These are phyloP conservation scores for Styphnolobium japonicum DNA, from an alignment of 306 rosid genomes.

Conservation along the genomic window DNA sequence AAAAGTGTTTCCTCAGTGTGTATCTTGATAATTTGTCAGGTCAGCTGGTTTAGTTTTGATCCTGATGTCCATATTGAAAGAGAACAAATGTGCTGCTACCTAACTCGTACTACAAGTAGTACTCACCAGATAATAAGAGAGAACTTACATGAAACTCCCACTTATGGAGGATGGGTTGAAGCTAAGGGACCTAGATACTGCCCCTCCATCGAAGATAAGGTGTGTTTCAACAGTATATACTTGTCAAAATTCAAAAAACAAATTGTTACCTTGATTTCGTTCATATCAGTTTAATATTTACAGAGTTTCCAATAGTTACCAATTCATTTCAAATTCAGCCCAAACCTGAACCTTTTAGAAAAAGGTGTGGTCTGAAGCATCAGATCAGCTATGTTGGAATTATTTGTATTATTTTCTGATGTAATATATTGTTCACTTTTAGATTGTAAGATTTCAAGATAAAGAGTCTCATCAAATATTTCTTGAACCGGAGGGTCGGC, in stretches of 20 bases:
- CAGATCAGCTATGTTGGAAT: conserved; percentile 3
- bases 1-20: conserved; percentile 10
- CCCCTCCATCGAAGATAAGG: conserved; percentile 99
- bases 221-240: conserved; percentile 22
- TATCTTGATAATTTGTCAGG: conserved; percentile 58
- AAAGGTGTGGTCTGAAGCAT: conserved; percentile 19
- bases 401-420: conserved; percentile 13
- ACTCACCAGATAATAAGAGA: conserved; percentile 89
- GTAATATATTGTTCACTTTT: conserved; percentile 11
- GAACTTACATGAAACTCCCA: conserved; percentile 96
- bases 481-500: conserved; percentile 98
- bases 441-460: conserved; percentile 92
- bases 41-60: conserved; percentile 95
- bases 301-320: background rate
- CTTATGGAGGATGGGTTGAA: conserved; percentile 98
- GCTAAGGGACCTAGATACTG: conserved; percentile 99
- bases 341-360: background rate
- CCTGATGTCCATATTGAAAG: conserved; percentile 87
- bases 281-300: background rate
- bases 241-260: background rate
- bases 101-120: conserved; percentile 84
- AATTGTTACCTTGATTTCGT: background rate
- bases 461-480: conserved; percentile 95
- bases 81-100: conserved; percentile 97
- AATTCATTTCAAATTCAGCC: conserved; percentile 14